A percentile compares a stretch with the other conserved stretches of the same genome.
Conservation (phyloP, 768 basidiomycete species). For the Leccinum subgranulosum region DNA sequence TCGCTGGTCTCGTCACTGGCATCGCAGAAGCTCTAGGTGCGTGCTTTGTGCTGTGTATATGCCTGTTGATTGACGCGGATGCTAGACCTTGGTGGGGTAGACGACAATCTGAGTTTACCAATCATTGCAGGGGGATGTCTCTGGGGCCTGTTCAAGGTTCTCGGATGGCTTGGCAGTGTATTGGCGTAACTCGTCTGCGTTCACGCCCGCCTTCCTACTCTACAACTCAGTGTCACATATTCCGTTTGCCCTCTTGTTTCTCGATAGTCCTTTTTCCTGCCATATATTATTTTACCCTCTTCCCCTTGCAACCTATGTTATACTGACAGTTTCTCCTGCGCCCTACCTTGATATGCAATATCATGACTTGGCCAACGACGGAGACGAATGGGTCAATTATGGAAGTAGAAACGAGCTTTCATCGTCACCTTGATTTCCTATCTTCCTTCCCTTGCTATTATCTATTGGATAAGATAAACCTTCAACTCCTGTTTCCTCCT, state of each 20-base stretch:
- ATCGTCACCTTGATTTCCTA: not conserved
- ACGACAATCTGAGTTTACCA: constrained; percentile 89
- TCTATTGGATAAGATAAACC: not conserved
- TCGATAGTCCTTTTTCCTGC: not conserved
- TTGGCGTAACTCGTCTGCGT: constrained; percentile 9
- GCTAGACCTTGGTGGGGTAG: constrained; percentile 76
- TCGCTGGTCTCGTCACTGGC: constrained; percentile 77
- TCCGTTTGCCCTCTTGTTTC: not conserved
- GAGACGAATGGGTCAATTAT: not conserved
- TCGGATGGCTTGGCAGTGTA: constrained; percentile 33
- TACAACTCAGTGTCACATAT: not conserved
- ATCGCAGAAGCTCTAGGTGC: constrained; percentile 87
- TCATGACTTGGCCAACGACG: not conserved
- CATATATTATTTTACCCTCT: not conserved
- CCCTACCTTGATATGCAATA: not conserved
- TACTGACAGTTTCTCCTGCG: not conserved
- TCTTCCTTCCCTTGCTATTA: not conserved
- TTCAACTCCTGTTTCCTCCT: not conserved
- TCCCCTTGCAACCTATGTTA: not conserved
- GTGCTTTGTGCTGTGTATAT: constrained; percentile 26
- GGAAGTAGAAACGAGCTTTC: not conserved
- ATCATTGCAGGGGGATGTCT: constrained; percentile 78
- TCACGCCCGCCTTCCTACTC: not conserved
- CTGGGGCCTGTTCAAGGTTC: constrained; percentile 50
- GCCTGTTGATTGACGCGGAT: constrained; percentile 1